Evolutionary conservation across 1,139 yeast genomes (phyloP).

Genomic region (Petasospora fabianii): DNA sequence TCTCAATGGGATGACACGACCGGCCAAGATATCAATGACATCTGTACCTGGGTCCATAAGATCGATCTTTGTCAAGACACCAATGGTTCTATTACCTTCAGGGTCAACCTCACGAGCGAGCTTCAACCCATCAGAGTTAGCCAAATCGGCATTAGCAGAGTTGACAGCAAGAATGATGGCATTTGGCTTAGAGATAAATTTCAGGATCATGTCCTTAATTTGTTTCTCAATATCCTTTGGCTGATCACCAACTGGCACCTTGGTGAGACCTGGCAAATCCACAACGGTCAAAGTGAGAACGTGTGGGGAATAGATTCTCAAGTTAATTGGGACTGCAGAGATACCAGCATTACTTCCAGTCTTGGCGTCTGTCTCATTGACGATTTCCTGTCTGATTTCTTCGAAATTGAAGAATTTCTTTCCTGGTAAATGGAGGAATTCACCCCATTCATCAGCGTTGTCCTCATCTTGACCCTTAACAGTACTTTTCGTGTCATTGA

Average conservation of each 20-base stretch:
- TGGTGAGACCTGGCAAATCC: slow-evolving; percentile 96
- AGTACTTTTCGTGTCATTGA: slow-evolving; percentile 23
- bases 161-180: slow-evolving; percentile 93
- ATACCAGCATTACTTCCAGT: slow-evolving; percentile 97
- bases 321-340: slow-evolving; percentile 84
- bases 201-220: slow-evolving; percentile 81
- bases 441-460: slow-evolving; percentile 88
- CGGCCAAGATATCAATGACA: slow-evolving; percentile 91
- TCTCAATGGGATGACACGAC: slow-evolving; percentile 91
- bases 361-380: slow-evolving; percentile 83
- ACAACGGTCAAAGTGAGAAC: slow-evolving; percentile 93
- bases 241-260: slow-evolving; percentile 99
- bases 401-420: slow-evolving; percentile 74
- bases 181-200: slow-evolving; percentile 92
- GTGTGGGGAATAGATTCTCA: slow-evolving; percentile 93
- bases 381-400: slow-evolving; percentile 85
- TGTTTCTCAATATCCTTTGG: slow-evolving; percentile 96
- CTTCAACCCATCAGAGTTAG: slow-evolving; percentile 90
- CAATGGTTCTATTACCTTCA: slow-evolving; percentile 91
- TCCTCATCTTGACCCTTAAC: slow-evolving; percentile 37
- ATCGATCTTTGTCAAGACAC: slow-evolving; percentile 88
- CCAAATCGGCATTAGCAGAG: slow-evolving; percentile 96
- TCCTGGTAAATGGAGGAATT: slow-evolving; percentile 86
- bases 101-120: slow-evolving; percentile 97
- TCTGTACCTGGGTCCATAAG: slow-evolving; percentile 98